Percentiles rank a stretch among this genome's conserved stretches.
Conservation (phyloP, 441 rosid species). For the Iberis amara region DNA sequence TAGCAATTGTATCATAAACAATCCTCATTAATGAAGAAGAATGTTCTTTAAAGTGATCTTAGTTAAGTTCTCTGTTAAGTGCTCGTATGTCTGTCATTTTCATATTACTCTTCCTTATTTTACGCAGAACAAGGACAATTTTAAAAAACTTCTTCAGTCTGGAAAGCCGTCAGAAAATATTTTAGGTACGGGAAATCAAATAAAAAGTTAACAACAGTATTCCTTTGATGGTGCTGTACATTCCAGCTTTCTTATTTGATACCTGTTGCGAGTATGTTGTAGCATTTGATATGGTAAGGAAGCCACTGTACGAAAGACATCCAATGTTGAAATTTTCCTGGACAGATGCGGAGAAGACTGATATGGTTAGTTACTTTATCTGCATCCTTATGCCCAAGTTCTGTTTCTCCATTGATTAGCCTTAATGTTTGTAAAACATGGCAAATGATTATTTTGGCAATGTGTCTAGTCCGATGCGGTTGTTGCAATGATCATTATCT, state of each 20-base stretch:
- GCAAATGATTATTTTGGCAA: not conserved
- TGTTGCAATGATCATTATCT: conserved; percentile 17
- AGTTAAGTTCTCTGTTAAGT: conserved; percentile 5
- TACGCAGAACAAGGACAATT: conserved; percentile 61
- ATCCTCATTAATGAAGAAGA: conserved; percentile 11
- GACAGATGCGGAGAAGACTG: conserved; percentile 81
- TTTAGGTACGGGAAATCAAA: conserved; percentile 48
- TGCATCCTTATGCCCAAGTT: conserved; percentile 1
- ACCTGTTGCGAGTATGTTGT: conserved; percentile 31
- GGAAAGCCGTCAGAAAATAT: conserved; percentile 57
- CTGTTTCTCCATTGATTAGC: conserved; percentile 6
- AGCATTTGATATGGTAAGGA: conserved; percentile 83
- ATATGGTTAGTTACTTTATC: conserved; percentile 51
- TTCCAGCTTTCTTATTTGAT: conserved; percentile 19
- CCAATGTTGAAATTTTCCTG: conserved; percentile 90
- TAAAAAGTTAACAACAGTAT: not conserved
- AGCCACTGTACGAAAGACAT: conserved; percentile 92
- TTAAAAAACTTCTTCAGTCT: conserved; percentile 60
- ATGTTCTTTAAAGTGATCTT: conserved; percentile 5
- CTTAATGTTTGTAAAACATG: conserved; percentile 18
- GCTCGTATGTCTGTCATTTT: conserved; percentile 11
- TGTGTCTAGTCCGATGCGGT: conserved; percentile 2
- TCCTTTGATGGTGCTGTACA: conserved; percentile 16
- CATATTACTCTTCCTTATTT: conserved; percentile 11
- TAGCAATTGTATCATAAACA: conserved; percentile 3